phyloP scores from a whole-genome alignment of 2,329 filamentous ascomycete genomes.

The Fonsecaea monophora region DNA sequence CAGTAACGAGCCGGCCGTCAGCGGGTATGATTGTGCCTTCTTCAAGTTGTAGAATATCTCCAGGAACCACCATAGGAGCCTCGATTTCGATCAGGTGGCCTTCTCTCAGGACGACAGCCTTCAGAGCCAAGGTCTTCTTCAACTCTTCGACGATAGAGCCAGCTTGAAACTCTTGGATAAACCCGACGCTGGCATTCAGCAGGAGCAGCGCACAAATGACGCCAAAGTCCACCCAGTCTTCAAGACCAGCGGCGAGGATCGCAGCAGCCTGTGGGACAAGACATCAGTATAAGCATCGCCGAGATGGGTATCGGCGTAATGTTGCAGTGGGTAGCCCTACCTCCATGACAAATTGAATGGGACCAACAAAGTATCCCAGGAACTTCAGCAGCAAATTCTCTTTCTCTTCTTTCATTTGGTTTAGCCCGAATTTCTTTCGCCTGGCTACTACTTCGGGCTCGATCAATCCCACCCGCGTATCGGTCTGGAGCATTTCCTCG shows the following conservation, averaged over 20 bases:
- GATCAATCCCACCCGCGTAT: constrained; percentile 74
- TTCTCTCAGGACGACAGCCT: constrained; percentile 85
- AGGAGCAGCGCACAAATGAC: constrained; percentile 84
- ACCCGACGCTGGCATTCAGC: constrained; percentile 85
- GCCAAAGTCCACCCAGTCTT: constrained; percentile 93
- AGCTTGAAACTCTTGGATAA: constrained; percentile 87
- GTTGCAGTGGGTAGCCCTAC: constrained; percentile 53
- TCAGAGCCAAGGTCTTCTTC: constrained; percentile 87
- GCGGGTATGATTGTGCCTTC: constrained; percentile 91
- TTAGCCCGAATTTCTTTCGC: constrained; percentile 78
- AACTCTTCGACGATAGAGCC: constrained; percentile 89
- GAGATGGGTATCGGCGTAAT: constrained; percentile 16
- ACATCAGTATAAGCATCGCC: constrained; percentile 32
- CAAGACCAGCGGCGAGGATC: constrained; percentile 79
- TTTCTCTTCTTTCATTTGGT: constrained; percentile 91
- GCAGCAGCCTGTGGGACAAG: constrained; percentile 66
- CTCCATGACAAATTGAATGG: constrained; percentile 95
- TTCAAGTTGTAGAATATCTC: constrained; percentile 87
- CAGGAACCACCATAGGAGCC: constrained; percentile 82
- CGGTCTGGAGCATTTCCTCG: constrained; percentile 79
- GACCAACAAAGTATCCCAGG: constrained; percentile 79
- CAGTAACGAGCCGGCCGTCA: constrained; percentile 83
- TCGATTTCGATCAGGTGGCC: constrained; percentile 78
- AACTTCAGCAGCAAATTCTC: constrained; percentile 86
- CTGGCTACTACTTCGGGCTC: constrained; percentile 69